A percentile compares a stretch with the other conserved stretches of the same genome.
Evolutionary conservation across 768 basidiomycete genomes (phyloP).

Genomic region (Bullera alba): DNA sequence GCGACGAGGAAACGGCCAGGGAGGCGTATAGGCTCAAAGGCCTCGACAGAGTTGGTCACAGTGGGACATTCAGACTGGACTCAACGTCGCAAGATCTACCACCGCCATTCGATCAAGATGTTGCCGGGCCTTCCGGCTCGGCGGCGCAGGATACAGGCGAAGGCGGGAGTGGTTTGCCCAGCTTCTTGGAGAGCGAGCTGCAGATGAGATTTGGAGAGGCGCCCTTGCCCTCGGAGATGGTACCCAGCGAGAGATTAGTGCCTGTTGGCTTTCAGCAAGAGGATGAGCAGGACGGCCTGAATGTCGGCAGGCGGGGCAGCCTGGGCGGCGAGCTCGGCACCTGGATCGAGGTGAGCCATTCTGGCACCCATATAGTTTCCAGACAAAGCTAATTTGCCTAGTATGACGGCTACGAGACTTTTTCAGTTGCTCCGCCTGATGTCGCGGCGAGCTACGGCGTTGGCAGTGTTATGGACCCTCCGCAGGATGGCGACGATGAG

Average conservation of each 20-base stretch:
- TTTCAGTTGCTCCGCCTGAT: slow-evolving; percentile 39
- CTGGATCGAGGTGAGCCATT: slow-evolving; percentile 33
- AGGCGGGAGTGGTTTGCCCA: slow-evolving; percentile 12
- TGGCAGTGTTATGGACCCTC: slow-evolving; percentile 41
- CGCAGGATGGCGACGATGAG: slow-evolving; percentile 33
- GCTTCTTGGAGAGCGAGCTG: slow-evolving; percentile 28
- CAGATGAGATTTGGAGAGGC: slow-evolving; percentile 27
- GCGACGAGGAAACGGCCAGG: slow-evolving; percentile 25
- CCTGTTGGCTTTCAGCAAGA: slow-evolving; percentile 10
- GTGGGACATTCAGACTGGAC: slow-evolving; percentile 25
- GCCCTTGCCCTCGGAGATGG: slow-evolving; percentile 4
- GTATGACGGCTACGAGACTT: slow-evolving; percentile 46
- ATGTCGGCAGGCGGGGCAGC: slow-evolving; percentile 26
- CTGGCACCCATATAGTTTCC: not conserved
- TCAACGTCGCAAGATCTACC: slow-evolving; percentile 16
- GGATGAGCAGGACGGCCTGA: slow-evolving; percentile 11
- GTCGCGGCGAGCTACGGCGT: slow-evolving; percentile 34
- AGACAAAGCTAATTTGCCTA: slow-evolving; percentile 6
- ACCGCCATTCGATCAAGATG: slow-evolving; percentile 37
- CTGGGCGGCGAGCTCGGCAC: slow-evolving; percentile 32
- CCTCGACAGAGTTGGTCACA: slow-evolving; percentile 33
- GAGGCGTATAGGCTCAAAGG: slow-evolving; percentile 43
- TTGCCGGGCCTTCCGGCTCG: slow-evolving; percentile 6
- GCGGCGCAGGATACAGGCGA: not conserved
- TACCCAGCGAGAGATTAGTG: slow-evolving; percentile 11